Evolutionary conservation across 495 filamentous ascomycete genomes (phyloP).

Genomic region (Durotheca rogersii): DNA sequence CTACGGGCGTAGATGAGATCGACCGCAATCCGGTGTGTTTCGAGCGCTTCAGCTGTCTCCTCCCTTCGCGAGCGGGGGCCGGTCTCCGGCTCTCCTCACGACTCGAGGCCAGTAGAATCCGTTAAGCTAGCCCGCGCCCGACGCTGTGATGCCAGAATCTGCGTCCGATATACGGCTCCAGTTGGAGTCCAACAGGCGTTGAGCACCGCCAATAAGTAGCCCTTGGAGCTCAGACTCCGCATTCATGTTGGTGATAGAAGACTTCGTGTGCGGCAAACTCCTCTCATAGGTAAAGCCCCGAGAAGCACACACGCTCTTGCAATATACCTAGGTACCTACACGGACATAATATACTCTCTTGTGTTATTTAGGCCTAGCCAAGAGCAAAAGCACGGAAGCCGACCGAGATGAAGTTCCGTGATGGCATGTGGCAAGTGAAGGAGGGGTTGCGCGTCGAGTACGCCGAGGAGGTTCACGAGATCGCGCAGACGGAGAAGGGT

Average conservation of each 20-base stretch:
- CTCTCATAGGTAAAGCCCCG: too few relatives aligned
- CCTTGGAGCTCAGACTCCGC: conserved; percentile 10
- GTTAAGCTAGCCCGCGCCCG: too few relatives aligned
- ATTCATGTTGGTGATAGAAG: conserved; percentile 1
- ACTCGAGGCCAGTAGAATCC: conserved; percentile 7
- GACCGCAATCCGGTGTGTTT: conserved; percentile 1
- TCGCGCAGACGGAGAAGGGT: conserved; percentile 42
- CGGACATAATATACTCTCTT: too few relatives aligned
- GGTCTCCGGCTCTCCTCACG: conserved; percentile 23
- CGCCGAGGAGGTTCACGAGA: conserved; percentile 54
- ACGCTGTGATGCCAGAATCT: conserved; percentile 13
- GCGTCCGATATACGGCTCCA: conserved; percentile 20
- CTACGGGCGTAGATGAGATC: neutral
- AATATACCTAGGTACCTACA: too few relatives aligned
- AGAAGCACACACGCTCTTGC: too few relatives aligned
- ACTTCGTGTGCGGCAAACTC: neutral
- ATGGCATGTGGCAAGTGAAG: conserved; percentile 55
- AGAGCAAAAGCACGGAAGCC: too few relatives aligned
- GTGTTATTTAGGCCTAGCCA: too few relatives aligned
- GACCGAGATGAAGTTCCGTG: conserved; percentile 48
- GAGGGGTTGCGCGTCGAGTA: conserved; percentile 54
- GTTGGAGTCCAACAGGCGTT: too few relatives aligned
- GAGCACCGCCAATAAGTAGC: conserved; percentile 3
- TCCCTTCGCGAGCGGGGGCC: conserved; percentile 18
- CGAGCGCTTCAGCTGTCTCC: neutral